Percentiles rank a stretch among this genome's conserved stretches.
These are phyloP conservation scores for Dacryopinax primogenitus DNA, from an alignment of 768 basidiomycete species.

Conservation along the genomic window DNA sequence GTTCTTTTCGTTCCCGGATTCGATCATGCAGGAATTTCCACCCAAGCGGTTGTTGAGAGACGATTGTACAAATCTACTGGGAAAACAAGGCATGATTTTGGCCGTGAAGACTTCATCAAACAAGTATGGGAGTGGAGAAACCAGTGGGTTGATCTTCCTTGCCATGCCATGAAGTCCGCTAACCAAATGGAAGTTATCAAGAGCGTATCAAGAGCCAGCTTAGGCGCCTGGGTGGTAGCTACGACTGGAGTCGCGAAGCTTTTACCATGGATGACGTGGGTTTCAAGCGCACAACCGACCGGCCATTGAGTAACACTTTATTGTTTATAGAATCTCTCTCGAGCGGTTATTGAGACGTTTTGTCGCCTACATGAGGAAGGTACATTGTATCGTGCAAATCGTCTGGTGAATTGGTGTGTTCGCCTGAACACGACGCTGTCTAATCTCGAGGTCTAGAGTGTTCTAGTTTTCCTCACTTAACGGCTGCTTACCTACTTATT, in stretches of 20 bases:
- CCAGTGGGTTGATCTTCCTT: slow-evolving; percentile 44
- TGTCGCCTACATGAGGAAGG: slow-evolving; percentile 84
- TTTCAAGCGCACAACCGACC: neutral
- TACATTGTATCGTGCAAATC: slow-evolving; percentile 85
- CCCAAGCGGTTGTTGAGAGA: slow-evolving; percentile 94
- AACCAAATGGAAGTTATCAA: slow-evolving; percentile 54
- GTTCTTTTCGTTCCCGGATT: slow-evolving; percentile 87
- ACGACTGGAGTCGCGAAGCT: slow-evolving; percentile 86
- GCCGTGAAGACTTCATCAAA: slow-evolving; percentile 78
- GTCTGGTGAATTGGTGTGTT: slow-evolving; percentile 97
- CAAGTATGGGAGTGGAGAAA: slow-evolving; percentile 96
- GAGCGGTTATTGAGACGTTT: slow-evolving; percentile 85
- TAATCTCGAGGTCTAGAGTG: slow-evolving; percentile 66
- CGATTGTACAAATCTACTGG: slow-evolving; percentile 72
- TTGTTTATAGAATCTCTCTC: slow-evolving; percentile 46
- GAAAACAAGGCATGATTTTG: slow-evolving; percentile 83
- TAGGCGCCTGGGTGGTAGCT: slow-evolving; percentile 77
- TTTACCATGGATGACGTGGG: slow-evolving; percentile 89
- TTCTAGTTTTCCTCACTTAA: neutral
- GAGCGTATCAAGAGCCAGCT: slow-evolving; percentile 83
- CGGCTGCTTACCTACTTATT: neutral
- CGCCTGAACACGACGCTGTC: slow-evolving; percentile 90
- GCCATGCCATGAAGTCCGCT: neutral
- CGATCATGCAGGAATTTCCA: slow-evolving; percentile 97
- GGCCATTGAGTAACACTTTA: slow-evolving; percentile 9